These are phyloP conservation scores for Nicotiana paniculata DNA, from an alignment of 257 asterid species.

Conservation along the genomic window DNA sequence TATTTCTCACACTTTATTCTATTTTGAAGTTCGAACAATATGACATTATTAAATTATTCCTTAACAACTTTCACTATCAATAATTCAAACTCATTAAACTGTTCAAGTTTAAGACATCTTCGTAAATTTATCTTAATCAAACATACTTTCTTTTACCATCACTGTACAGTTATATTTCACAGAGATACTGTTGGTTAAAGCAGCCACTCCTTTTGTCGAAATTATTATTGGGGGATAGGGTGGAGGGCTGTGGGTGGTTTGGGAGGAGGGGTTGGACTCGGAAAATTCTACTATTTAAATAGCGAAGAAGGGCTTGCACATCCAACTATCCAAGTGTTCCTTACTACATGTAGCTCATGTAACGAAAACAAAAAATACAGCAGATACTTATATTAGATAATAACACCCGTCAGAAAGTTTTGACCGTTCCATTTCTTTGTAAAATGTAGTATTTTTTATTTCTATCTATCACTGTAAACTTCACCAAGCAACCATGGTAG, in stretches of 20 bases:
- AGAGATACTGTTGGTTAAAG: too few species aligned
- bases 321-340: background rate
- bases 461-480: background rate
- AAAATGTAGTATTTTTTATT: background rate
- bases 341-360: background rate
- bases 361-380: background rate
- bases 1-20: too few species aligned
- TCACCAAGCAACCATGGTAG: conserved; percentile 5
- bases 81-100: background rate
- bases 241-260: too few species aligned
- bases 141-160: too few species aligned
- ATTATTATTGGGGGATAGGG: background rate
- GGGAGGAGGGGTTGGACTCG: too few species aligned
- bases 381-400: background rate
- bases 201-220: background rate
- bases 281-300: background rate
- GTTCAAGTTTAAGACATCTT: background rate
- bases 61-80: background rate
- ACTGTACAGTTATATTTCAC: too few species aligned
- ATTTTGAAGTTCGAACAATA: background rate
- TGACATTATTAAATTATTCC: background rate
- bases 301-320: background rate
- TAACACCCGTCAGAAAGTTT: background rate
- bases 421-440: background rate
- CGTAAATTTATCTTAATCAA: too few species aligned